phyloP scores from a whole-genome alignment of 2,329 filamentous ascomycete genomes.

The Cordyceps fumosorosea region DNA sequence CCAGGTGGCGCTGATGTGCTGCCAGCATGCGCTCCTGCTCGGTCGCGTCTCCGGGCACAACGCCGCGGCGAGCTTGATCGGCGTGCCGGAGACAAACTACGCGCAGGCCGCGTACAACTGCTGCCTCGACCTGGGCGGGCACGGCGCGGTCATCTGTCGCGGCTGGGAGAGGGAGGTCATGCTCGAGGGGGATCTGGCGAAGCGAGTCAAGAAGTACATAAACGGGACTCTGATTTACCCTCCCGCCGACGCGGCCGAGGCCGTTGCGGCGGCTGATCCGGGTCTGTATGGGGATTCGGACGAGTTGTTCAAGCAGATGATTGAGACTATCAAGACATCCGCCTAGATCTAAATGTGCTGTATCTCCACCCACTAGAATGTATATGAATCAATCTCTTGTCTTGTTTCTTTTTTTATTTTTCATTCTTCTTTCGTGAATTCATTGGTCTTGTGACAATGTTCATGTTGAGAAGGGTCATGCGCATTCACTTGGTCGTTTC shows the following conservation, averaged over 20 bases:
- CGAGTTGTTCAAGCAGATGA: slow-evolving; percentile 7
- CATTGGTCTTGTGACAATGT: too few species aligned
- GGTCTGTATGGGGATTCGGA: slow-evolving; percentile 2
- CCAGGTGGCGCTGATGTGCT: slow-evolving; percentile 29
- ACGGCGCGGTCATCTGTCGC: slow-evolving; percentile 22
- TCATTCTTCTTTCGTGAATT: background rate
- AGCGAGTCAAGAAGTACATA: slow-evolving; percentile 27
- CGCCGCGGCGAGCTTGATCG: slow-evolving; percentile 28
- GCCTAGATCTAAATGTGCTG: background rate
- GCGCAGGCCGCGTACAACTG: slow-evolving; percentile 24
- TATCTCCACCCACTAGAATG: too few species aligned
- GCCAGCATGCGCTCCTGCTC: slow-evolving; percentile 31
- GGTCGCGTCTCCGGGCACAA: slow-evolving; percentile 30
- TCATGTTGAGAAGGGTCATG: too few species aligned
- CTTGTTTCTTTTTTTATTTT: too few species aligned
- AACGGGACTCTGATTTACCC: slow-evolving; percentile 30
- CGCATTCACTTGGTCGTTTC: background rate
- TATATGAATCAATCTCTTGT: background rate
- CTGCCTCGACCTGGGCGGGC: slow-evolving; percentile 31
- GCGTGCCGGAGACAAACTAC: slow-evolving; percentile 20
- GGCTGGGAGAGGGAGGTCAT: slow-evolving; percentile 28
- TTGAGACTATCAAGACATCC: background rate
- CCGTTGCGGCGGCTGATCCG: slow-evolving; percentile 21
- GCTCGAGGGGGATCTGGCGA: slow-evolving; percentile 23
- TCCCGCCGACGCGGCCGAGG: slow-evolving; percentile 19